Evolutionary conservation across 768 basidiomycete genomes (phyloP).

Genomic region (Tulasnella calospora): DNA sequence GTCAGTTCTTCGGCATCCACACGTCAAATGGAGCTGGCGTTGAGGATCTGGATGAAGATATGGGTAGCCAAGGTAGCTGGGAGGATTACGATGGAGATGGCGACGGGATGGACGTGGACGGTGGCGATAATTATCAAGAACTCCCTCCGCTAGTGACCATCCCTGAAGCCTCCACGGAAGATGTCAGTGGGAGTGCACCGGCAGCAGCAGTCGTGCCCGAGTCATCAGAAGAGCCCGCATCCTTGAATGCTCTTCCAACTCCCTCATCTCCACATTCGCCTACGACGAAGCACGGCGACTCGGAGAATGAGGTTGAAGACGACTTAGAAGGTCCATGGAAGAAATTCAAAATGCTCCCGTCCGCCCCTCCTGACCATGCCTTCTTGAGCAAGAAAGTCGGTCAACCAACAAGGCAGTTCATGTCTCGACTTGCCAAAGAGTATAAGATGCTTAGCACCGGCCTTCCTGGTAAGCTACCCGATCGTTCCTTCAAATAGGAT

Average conservation of each 20-base stretch:
- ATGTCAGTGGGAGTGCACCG: conserved; percentile 26
- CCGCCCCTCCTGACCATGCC: conserved; percentile 77
- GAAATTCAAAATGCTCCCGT: conserved; percentile 72
- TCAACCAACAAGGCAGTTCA: conserved; percentile 67
- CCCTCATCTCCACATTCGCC: conserved; percentile 3
- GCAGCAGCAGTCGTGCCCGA: conserved; percentile 23
- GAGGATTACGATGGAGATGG: conserved; percentile 25
- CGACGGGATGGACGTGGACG: conserved; percentile 31
- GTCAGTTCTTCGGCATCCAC: conserved; percentile 3
- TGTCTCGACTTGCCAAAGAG: conserved; percentile 72
- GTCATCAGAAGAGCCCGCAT: conserved; percentile 15
- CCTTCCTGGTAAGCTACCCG: conserved; percentile 61
- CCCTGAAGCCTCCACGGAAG: conserved; percentile 28
- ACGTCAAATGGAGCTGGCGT: conserved; percentile 16
- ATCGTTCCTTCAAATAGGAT: neutral
- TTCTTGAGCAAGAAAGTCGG: conserved; percentile 55
- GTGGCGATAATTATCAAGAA: conserved; percentile 34
- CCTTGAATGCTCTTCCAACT: neutral
- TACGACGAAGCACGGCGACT: conserved; percentile 40
- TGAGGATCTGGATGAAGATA: conserved; percentile 24
- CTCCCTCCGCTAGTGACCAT: conserved; percentile 35
- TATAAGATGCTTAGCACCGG: conserved; percentile 74
- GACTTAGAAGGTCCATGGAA: conserved; percentile 57
- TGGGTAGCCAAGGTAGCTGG: conserved; percentile 20
- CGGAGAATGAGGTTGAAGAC: conserved; percentile 31